phyloP scores from a whole-genome alignment of 1,284 basidiomycete genomes.

The Peniophora sp. region DNA sequence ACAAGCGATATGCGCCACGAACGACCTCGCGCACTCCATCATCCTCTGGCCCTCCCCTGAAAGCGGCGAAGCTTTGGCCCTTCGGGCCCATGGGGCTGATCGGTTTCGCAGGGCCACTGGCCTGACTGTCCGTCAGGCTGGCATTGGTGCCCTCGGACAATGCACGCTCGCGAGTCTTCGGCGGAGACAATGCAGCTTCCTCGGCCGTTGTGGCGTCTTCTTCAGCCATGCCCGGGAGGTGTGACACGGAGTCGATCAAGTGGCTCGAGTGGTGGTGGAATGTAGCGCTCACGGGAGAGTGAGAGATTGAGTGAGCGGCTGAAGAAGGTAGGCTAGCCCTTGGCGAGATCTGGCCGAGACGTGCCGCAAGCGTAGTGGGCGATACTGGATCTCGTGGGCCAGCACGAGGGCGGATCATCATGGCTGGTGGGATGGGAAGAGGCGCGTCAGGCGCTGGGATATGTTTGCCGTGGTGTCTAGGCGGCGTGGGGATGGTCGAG shows the following conservation, averaged over 20 bases:
- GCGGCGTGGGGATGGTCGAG: conserved; percentile 32
- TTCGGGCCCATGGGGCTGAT: not conserved
- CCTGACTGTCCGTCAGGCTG: not conserved
- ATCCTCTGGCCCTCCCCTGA: conserved; percentile 13
- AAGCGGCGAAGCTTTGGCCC: conserved; percentile 1
- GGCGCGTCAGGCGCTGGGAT: conserved; percentile 16
- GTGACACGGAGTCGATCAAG: not conserved
- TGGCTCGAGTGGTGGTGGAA: not conserved
- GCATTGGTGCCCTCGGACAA: not conserved
- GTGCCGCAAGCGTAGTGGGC: conserved; percentile 18
- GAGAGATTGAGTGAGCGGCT: conserved; percentile 11
- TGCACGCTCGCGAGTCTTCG: not conserved
- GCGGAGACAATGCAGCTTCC: conserved; percentile 14
- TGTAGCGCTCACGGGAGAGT: conserved; percentile 5
- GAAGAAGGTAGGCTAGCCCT: conserved; percentile 9
- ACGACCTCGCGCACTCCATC: conserved; percentile 30
- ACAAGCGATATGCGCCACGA: conserved; percentile 42
- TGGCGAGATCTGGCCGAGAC: conserved; percentile 21
- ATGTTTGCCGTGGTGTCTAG: conserved; percentile 19
- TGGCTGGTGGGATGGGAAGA: conserved; percentile 16
- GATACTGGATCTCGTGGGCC: conserved; percentile 22
- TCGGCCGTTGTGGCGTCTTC: conserved; percentile 14
- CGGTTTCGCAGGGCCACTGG: not conserved
- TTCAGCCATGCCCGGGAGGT: conserved; percentile 14
- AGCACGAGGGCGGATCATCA: conserved; percentile 13